Evolutionary conservation across 2,329 filamentous ascomycete genomes (phyloP).

Genomic region (Sordariomycetes sp.): DNA sequence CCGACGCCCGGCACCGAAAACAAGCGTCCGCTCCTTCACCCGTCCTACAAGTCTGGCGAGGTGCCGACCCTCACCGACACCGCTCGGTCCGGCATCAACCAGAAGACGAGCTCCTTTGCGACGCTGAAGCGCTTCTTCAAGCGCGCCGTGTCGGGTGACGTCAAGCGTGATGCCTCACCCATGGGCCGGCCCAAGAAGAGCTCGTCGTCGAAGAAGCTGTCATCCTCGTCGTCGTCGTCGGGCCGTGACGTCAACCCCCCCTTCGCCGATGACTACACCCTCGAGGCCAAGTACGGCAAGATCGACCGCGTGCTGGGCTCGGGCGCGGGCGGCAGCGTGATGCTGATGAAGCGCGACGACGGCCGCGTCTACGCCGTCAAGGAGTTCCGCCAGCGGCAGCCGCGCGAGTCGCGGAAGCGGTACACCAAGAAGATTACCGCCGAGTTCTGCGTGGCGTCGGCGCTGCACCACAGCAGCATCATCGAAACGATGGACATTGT

Average conservation of each 20-base stretch:
- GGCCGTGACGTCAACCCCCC: constrained; percentile 44
- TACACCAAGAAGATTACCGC: constrained; percentile 98
- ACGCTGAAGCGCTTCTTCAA: constrained; percentile 97
- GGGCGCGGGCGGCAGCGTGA: constrained; percentile 86
- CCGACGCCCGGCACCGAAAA: constrained; percentile 36
- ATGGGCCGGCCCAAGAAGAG: constrained; percentile 34
- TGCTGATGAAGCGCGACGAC: constrained; percentile 88
- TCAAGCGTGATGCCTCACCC: constrained; percentile 52
- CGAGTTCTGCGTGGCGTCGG: constrained; percentile 96
- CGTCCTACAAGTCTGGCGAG: not conserved
- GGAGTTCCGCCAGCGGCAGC: constrained; percentile 84
- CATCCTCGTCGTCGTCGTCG: constrained; percentile 30
- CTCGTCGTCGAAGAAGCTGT: constrained; percentile 31
- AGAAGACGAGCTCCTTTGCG: constrained; percentile 54
- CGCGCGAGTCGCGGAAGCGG: constrained; percentile 86
- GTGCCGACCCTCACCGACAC: constrained; percentile 9
- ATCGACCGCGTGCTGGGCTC: constrained; percentile 88
- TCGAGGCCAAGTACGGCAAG: constrained; percentile 87
- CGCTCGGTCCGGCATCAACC: not conserved
- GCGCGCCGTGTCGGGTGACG: constrained; percentile 42
- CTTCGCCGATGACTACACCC: constrained; percentile 86
- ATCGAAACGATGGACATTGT: constrained; percentile 97
- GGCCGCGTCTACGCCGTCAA: constrained; percentile 94
- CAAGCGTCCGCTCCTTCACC: constrained; percentile 21
- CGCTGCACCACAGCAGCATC: constrained; percentile 92